Evolutionary conservation across 2,329 filamentous ascomycete species (phyloP).

Genomic region (Alternaria brassicicola): DNA sequence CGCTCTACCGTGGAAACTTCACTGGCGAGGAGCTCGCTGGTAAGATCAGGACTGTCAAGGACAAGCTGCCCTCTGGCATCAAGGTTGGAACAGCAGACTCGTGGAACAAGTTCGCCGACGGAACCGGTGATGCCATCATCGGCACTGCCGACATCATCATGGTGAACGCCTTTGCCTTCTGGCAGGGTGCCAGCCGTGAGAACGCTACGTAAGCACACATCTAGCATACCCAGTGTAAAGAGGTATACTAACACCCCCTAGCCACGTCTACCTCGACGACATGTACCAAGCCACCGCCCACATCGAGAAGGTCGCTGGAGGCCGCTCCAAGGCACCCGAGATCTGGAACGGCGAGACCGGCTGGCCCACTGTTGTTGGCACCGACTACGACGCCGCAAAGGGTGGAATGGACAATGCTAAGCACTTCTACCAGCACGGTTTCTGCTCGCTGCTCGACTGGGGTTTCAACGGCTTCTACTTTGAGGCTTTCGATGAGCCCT

Average conservation of each 20-base stretch:
- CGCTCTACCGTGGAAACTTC: constrained; percentile 71
- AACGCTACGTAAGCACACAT: constrained; percentile 56
- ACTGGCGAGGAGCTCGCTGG: constrained; percentile 64
- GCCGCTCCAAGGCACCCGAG: constrained; percentile 59
- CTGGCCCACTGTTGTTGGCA: constrained; percentile 55
- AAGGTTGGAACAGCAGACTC: constrained; percentile 72
- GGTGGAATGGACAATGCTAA: constrained; percentile 65
- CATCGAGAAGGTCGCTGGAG: constrained; percentile 65
- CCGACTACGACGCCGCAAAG: constrained; percentile 65
- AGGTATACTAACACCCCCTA: neutral
- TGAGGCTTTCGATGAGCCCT: constrained; percentile 74
- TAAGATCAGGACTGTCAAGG: constrained; percentile 68
- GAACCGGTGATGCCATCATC: constrained; percentile 69
- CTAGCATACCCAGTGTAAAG: neutral
- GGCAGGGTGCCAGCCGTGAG: constrained; percentile 66
- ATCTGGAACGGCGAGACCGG: constrained; percentile 56
- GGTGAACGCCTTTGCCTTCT: constrained; percentile 74
- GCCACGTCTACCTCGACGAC: constrained; percentile 68
- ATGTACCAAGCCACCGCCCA: constrained; percentile 67
- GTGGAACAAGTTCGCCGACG: constrained; percentile 75
- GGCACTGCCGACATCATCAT: constrained; percentile 67
- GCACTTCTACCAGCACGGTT: constrained; percentile 65
- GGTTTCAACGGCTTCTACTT: constrained; percentile 74
- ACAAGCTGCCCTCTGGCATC: constrained; percentile 57
- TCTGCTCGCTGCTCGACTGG: constrained; percentile 69